phyloP scores from a whole-genome alignment of 2,329 filamentous ascomycete genomes.

The Cladobotryum mycophilum region DNA sequence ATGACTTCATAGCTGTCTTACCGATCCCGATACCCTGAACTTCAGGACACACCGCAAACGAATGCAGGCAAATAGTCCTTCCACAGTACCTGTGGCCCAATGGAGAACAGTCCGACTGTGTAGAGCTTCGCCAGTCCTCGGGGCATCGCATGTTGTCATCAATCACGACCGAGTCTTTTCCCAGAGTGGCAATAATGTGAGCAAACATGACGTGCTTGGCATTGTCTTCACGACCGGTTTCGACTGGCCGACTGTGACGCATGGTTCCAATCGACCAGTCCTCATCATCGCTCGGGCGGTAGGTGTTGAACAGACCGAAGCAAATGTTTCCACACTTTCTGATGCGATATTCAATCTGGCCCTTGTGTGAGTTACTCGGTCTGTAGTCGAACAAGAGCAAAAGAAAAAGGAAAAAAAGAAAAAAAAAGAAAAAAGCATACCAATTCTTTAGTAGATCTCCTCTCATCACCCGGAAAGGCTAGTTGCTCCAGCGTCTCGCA shows the following conservation, averaged over 20 bases:
- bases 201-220: constrained; percentile 58
- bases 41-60: constrained; percentile 69
- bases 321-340: constrained; percentile 52
- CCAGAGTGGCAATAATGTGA: constrained; percentile 72
- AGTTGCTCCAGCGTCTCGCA: constrained; percentile 50
- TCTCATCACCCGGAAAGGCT: constrained; percentile 43
- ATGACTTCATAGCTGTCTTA: constrained; percentile 66
- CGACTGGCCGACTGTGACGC: constrained; percentile 46
- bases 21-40: constrained; percentile 71
- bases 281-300: constrained; percentile 39
- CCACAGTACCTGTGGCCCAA: constrained; percentile 68
- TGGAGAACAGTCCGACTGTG: constrained; percentile 32
- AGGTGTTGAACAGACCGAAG: constrained; percentile 72
- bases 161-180: constrained; percentile 54
- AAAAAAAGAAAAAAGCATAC: constrained; percentile 26
- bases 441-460: constrained; percentile 49
- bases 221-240: constrained; percentile 35
- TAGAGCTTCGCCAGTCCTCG: constrained; percentile 53
- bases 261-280: constrained; percentile 46
- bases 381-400: not conserved
- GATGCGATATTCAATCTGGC: constrained; percentile 26
- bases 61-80: constrained; percentile 73
- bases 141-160: constrained; percentile 74
- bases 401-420: not conserved
- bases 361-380: not conserved